Evolutionary conservation across 441 rosid species (phyloP), one percentile per base, ranked within the genome.

Genomic region (Cnidoscolus chayamansa): DNA sequence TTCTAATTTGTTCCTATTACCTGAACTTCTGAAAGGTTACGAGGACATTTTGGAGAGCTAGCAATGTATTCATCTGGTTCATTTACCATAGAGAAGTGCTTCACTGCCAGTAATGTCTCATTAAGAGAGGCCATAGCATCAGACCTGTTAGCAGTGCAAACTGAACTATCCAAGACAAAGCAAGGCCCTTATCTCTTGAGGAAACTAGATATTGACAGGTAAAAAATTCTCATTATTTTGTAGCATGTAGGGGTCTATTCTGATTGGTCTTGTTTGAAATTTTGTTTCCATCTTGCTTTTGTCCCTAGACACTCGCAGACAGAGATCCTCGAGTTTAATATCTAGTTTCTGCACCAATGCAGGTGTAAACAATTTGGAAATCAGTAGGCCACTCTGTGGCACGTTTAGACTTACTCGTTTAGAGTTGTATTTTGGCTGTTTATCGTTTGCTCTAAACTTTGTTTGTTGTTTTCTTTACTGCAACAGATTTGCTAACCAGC

Each of bases 1-100:
- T 13, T 49, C 65, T 68, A 40, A 68, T 63, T 66, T 68, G 9
- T 62, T 15, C 76, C 73, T 73, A 79, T 65, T 65, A 49, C 32
- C 35, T 68, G 37, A 76, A 86, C 87, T 37, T 56, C 60, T 72
- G 66, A 79, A 25, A 90, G 98, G 93, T 77, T 90, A 64, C 86
- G 84, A 63, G 94, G 93, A 79, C 86, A 88, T 81, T 92, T 90
- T 82, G 94, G 94, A 37, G 94, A 88, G 83, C 89, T 94, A 74
- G 81, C 94, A 15, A 76, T 83, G 82, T 83, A 84, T 51, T 78
- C 92, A 0, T 90, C 97, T 12, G 93, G 99, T 76, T 90, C 94
- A 74, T 94, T 90, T 77, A 88, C 92, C 4, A 85, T 92, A 67
- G 97, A 90, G 76, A 95, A 85, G 78, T 92, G 99, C 83, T 92